These are phyloP conservation scores for Ophiocytium majus DNA, from an alignment of 352 stramenopile species.

Conservation along the genomic window DNA sequence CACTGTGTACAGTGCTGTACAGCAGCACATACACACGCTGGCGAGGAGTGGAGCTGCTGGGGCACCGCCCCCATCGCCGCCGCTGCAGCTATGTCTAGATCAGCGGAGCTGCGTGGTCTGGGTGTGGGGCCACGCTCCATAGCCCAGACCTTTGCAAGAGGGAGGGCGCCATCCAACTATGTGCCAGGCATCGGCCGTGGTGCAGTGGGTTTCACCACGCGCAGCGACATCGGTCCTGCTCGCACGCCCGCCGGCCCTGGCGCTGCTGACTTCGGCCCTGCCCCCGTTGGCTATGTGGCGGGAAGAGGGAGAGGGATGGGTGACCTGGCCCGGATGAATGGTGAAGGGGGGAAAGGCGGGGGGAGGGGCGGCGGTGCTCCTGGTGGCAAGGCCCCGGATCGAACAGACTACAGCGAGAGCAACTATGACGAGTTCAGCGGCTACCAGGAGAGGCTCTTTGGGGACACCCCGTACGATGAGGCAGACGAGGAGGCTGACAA, in stretches of 20 bases:
- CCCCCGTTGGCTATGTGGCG: slow-evolving; percentile 69
- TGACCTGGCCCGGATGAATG: slow-evolving; percentile 55
- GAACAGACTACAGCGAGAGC: slow-evolving; percentile 44
- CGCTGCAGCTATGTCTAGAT: slow-evolving; percentile 17
- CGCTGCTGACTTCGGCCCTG: slow-evolving; percentile 37
- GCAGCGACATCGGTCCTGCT: slow-evolving; percentile 90
- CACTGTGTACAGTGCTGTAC: too few species aligned
- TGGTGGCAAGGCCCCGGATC: neutral
- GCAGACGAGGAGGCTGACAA: slow-evolving; percentile 93
- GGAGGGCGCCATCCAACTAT: slow-evolving; percentile 83
- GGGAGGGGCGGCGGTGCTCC: slow-evolving; percentile 62
- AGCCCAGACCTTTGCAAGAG: slow-evolving; percentile 16
- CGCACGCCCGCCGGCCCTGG: slow-evolving; percentile 60
- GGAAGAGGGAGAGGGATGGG: slow-evolving; percentile 72
- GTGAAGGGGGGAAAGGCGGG: slow-evolving; percentile 63
- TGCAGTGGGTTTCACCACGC: slow-evolving; percentile 92
- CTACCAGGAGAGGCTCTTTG: slow-evolving; percentile 66
- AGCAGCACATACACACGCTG: too few species aligned
- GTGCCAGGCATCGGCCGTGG: slow-evolving; percentile 89
- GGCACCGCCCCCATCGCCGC: too few species aligned
- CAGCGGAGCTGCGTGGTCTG: slow-evolving; percentile 16
- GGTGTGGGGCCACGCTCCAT: slow-evolving; percentile 25
- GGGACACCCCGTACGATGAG: slow-evolving; percentile 88
- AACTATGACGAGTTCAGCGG: slow-evolving; percentile 56
- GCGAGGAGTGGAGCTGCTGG: too few species aligned